Evolutionary conservation across 192 early-diverging fungal genomes (phyloP).

Genomic region (Coemansia sp.): DNA sequence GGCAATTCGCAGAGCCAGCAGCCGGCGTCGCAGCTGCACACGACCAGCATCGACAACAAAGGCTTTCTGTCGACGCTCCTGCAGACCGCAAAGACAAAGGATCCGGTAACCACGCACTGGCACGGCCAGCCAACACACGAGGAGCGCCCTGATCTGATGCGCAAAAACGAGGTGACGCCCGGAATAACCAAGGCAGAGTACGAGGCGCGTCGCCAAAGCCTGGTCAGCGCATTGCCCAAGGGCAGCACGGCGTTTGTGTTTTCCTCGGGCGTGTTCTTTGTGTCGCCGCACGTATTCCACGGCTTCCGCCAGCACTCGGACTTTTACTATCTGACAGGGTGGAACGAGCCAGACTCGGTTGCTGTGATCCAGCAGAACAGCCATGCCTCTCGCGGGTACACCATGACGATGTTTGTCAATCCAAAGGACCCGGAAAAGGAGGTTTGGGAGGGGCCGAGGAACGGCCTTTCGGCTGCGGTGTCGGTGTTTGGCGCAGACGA

Average conservation of each 20-base stretch:
- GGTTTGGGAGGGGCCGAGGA: constrained; percentile 90
- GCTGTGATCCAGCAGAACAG: constrained; percentile 60
- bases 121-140: constrained; percentile 77
- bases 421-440: constrained; percentile 71
- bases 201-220: constrained; percentile 62
- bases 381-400: constrained; percentile 58
- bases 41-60: neutral
- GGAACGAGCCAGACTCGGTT: constrained; percentile 89
- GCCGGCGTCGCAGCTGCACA: constrained; percentile 4
- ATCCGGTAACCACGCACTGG: constrained; percentile 45
- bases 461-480: constrained; percentile 74
- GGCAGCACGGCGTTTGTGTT: constrained; percentile 66
- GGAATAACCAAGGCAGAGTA: constrained; percentile 78
- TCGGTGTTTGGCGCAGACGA: constrained; percentile 82
- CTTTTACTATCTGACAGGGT: constrained; percentile 84
- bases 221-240: constrained; percentile 64
- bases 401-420: constrained; percentile 84
- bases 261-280: constrained; percentile 75
- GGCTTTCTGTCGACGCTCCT: constrained; percentile 34
- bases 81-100: constrained; percentile 38
- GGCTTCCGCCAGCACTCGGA: constrained; percentile 92
- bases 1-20: neutral
- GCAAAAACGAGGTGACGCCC: constrained; percentile 72
- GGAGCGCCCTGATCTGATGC: constrained; percentile 82
- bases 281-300: constrained; percentile 90